Evolutionary conservation across 2,329 filamentous ascomycete genomes (phyloP).

Genomic region (Colletotrichum tropicale): DNA sequence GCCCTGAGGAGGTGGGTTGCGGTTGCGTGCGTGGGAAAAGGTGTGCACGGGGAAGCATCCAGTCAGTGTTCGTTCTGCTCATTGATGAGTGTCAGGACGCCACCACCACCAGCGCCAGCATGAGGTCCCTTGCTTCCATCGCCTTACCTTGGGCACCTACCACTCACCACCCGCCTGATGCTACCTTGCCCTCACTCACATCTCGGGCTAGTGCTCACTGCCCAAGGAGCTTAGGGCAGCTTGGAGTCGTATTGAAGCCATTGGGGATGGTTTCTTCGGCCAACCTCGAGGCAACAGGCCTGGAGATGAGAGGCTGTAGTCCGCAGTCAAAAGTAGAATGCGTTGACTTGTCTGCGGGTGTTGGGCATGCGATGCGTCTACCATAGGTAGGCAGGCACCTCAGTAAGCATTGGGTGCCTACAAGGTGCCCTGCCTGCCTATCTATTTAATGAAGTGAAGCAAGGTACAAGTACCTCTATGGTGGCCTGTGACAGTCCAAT

Average conservation of each 20-base stretch:
- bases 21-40: background rate
- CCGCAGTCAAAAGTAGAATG: background rate
- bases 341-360: background rate
- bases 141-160: background rate
- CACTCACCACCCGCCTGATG: background rate
- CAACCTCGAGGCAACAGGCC: background rate
- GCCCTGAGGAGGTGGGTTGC: constrained; percentile 6
- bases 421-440: background rate
- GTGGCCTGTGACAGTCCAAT: background rate
- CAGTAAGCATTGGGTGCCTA: background rate
- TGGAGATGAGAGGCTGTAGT: background rate
- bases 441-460: background rate
- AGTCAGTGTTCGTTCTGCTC: background rate
- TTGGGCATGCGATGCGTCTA: background rate
- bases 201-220: background rate
- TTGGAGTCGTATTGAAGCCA: background rate
- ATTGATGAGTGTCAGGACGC: background rate
- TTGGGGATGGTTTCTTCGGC: background rate
- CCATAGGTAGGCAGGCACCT: background rate
- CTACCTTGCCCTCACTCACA: background rate
- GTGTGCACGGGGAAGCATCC: background rate
- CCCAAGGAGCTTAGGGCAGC: background rate
- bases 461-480: background rate
- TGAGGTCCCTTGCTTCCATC: background rate
- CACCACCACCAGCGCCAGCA: background rate